These are phyloP conservation scores for Xylaria arbuscula DNA, from an alignment of 2,329 filamentous ascomycete species.

Conservation along the genomic window DNA sequence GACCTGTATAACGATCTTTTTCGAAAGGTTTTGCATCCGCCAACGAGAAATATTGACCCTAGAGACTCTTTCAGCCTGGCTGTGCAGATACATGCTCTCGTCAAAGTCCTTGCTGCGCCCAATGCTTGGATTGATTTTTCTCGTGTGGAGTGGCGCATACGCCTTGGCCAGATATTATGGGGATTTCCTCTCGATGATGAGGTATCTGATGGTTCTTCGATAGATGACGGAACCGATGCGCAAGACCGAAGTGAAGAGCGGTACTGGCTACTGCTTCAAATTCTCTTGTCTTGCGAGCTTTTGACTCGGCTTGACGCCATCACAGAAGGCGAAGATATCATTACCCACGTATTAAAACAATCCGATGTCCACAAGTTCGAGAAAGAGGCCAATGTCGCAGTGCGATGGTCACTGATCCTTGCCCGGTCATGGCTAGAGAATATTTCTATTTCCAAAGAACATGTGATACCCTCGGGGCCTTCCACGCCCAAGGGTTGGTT, in stretches of 20 bases:
- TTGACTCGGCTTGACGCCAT: constrained; percentile 72
- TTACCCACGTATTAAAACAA: constrained; percentile 62
- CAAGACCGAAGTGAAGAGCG: constrained; percentile 69
- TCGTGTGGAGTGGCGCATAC: constrained; percentile 78
- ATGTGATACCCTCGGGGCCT: constrained; percentile 51
- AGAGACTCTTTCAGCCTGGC: constrained; percentile 71
- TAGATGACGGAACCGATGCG: constrained; percentile 60
- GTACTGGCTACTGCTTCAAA: constrained; percentile 75
- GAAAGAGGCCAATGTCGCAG: constrained; percentile 68
- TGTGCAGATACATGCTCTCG: constrained; percentile 75
- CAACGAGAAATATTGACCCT: constrained; percentile 65
- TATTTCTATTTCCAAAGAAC: constrained; percentile 65
- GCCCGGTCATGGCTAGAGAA: constrained; percentile 76
- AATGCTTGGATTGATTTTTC: constrained; percentile 82
- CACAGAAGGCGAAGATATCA: constrained; percentile 68
- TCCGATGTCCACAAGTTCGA: constrained; percentile 71
- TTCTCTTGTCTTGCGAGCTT: constrained; percentile 73
- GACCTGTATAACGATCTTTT: constrained; percentile 73
- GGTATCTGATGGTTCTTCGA: constrained; percentile 63
- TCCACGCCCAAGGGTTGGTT: constrained; percentile 61
- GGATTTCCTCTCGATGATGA: constrained; percentile 64
- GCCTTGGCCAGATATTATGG: constrained; percentile 79
- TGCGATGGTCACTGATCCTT: constrained; percentile 74
- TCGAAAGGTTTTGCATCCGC: constrained; percentile 67
- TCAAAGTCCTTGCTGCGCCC: constrained; percentile 71